Base-by-base conservation (phyloP, 2,329 filamentous ascomycete genomes). In the Sporothrix dimorphospora region DNA sequence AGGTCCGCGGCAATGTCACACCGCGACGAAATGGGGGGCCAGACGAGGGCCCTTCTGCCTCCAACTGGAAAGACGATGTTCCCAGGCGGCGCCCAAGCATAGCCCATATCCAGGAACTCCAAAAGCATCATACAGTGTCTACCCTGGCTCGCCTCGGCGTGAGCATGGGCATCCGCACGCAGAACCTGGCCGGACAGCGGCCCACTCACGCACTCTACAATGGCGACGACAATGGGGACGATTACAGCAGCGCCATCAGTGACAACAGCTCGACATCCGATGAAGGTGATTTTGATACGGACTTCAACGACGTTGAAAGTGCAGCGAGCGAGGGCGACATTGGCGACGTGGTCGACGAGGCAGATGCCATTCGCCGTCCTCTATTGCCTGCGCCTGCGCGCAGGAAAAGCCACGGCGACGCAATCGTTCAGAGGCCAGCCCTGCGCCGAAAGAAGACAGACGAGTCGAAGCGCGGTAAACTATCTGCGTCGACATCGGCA, bases 141-240 rank as follows among this genome's bases (percentile, higher is more conserved):
- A 80, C 81, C 19, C 78, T 88, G 21, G 80, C 83, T 75, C 85
- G 87, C 80, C 81, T 92, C 65, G 90, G 90, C 3, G 85, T 92
- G 27, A 92, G 85, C 75, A 84, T 93, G 74, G 91, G 91, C 1
- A 94, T 95, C 81, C 90, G 90, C 75, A 94, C 92, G 3, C 91
- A 94, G 75, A 89, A 89, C 71, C 81, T 97, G 1, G 86, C 89
- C 9, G 85, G 88, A 72, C 87, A 89, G 30, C 86, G 91, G 19
- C 27, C 45, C 1, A 24, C 47, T 19, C 65, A 45, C 6, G 11
- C 59, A 1, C 65, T 21, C 12, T 83, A 92, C 4, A 83, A 84
- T 19, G 14, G 55, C 12, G 79, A 82, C 14, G 78, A 76, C 55
- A 76, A 78, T 24, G 76, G 75, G 69, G 76, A 76, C 12, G 76